Base-by-base conservation (phyloP, 2,329 filamentous ascomycete genomes). In the Ophiosphaerella korrae region DNA sequence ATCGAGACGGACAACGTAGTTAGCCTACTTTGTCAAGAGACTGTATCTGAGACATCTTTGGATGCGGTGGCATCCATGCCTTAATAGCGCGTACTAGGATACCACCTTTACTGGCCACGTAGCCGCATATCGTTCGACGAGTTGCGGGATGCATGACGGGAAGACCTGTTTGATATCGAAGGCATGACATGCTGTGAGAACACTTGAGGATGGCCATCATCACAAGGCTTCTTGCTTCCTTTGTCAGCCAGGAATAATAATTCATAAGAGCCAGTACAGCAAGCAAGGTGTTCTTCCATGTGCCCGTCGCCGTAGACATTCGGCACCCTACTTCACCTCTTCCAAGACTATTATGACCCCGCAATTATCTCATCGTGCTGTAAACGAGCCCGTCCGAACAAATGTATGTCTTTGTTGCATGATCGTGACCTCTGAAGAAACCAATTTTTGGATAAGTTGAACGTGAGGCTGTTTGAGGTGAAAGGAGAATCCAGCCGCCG, bases 21-120 rank as follows among this genome's bases (percentile, higher is more conserved):
- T 38, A 26, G 23, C 43, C 33, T 42, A 34, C 24, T 45, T 21
- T 44, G 23, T 42, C 84, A 80, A 21, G 87, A 90, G 65, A 83
- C 75, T 36, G 35, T 29, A 18, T 35, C 42, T 32, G 50, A 40
- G 44, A 29, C 49, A 47, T 33, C 57, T 65, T 52, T 64, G 41
- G 58, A 43, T 48, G 39, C 39, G 40, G 31, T 35, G 40, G 50
- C 42, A 40, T 61, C 32, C 11, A 60, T 69, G 67, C 67, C 70
- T 71, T 67, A 57, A 65, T 57, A 64, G 66, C 57, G 57, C 45
- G 57, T 60, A 63, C 60, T 55, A 55, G 62, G 63, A 71, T 71
- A 71, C 67, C 68, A 66, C 62, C 67, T 60, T 59, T 54, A 47
- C 55, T 50, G 52, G 47, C 49, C 39, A 33, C 24, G 48, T 48